Evolutionary conservation across 768 basidiomycete genomes (phyloP), one percentile per base, ranked within the genome.

Genomic region (Boletus edulis): DNA sequence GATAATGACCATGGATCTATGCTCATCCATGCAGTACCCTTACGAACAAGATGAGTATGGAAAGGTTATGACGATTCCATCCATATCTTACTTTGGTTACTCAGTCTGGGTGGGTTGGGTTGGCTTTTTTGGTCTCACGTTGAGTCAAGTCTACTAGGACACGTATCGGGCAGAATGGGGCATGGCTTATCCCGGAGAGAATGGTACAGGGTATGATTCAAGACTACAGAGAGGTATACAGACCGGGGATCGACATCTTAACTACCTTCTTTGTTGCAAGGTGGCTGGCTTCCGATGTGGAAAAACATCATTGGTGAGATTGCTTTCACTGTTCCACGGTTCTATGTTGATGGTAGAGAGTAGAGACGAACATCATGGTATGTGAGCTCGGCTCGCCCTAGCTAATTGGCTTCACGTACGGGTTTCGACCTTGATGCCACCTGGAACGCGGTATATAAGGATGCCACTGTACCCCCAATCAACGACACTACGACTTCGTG

Each of bases 51-150:
- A 78, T 58, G 90, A 92, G 66, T 73, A 78, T 37, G 81, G 80
- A 4, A 66, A 62, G 8, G n/a, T n/a, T n/a, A n/a, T n/a, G n/a
- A n/a, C n/a, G n/a, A n/a, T n/a, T n/a, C n/a, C n/a, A n/a, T n/a
- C n/a, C n/a, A n/a, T n/a, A n/a, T 91, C 91, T 67, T 93, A 87
- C 67, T 91, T 89, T 0, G 89, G 89, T 0, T 91, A 91, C 64
- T 90, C 88, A 0, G 88, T 84, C 56, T 89, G 88, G 88, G 86
- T 87, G 53, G 8, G 78, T 59, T 46, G 15, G 10, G 20, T 39
- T 39, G 20, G 48, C 6, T 24, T 46, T 24, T 42, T 22, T 17
- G 17, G 14, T 38, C 8, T 35, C 39, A 29, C 37, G 4, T 11
- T 55, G 4, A 53, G 29, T n/a, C 3, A n/a, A 51, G 7, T 54